Conservation (phyloP, 1,284 basidiomycete genomes). For the Microbotryum saponariae region DNA sequence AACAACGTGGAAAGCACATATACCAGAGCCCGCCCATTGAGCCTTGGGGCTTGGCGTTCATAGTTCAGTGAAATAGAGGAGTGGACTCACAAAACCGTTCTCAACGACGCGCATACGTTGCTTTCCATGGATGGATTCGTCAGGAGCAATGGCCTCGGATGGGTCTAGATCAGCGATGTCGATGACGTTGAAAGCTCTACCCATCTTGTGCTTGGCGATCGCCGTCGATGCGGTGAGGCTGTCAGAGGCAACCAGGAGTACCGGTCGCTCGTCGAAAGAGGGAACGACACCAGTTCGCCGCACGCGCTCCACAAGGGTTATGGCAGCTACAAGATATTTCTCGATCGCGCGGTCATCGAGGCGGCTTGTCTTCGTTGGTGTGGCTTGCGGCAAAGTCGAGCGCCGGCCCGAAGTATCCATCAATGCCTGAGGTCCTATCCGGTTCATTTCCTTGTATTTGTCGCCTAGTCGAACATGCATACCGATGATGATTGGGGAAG, state of each 20-base stretch:
- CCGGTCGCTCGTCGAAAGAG: neutral
- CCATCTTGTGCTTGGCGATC: constrained; percentile 13
- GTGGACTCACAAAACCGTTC: constrained; percentile 12
- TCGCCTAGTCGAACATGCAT: constrained; percentile 34
- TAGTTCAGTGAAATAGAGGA: neutral
- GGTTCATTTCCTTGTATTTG: constrained; percentile 27
- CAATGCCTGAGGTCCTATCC: constrained; percentile 15
- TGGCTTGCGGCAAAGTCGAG: too few species aligned
- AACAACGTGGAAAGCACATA: too few species aligned
- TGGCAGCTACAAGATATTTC: too few species aligned
- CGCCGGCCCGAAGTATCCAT: too few species aligned
- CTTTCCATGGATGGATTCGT: neutral
- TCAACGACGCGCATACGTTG: too few species aligned
- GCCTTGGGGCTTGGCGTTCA: too few species aligned
- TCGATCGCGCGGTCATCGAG: too few species aligned
- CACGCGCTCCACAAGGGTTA: too few species aligned
- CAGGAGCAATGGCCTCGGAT: too few species aligned
- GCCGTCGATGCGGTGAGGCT: constrained; percentile 9
- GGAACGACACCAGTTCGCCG: too few species aligned
- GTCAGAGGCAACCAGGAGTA: neutral
- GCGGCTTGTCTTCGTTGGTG: too few species aligned
- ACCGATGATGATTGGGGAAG: constrained; percentile 11
- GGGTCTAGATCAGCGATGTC: constrained; percentile 3
- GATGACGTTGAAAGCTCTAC: constrained; percentile 11
- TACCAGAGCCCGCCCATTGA: too few species aligned